phyloP scores from a whole-genome alignment of 208 protist genomes.

The Acanthamoeba royreba region DNA sequence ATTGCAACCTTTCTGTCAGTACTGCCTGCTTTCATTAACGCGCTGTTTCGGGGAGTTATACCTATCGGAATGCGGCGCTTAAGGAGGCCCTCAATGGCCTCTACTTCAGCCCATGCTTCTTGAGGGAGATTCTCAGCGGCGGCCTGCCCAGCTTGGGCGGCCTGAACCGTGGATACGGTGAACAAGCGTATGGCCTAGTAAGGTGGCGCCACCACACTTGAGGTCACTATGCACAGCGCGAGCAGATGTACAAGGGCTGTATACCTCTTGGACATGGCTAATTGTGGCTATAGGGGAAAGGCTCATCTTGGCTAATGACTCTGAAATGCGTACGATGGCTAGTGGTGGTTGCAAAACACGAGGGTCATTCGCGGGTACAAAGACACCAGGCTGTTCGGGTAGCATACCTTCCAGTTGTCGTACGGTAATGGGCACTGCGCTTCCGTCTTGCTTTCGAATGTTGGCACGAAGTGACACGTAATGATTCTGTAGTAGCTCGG shows the following conservation, averaged over 20 bases:
- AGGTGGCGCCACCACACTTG: neutral
- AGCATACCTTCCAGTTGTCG: slow-evolving; percentile 83
- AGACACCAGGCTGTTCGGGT: neutral
- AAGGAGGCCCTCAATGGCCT: neutral
- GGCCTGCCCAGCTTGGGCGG: neutral
- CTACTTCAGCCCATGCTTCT: slow-evolving; percentile 27
- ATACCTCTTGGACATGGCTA: slow-evolving; percentile 19
- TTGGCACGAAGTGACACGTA: slow-evolving; percentile 93
- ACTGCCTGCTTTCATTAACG: neutral
- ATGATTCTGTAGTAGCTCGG: slow-evolving; percentile 90
- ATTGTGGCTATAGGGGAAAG: slow-evolving; percentile 70
- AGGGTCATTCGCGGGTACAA: neutral
- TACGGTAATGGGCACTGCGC: slow-evolving; percentile 90
- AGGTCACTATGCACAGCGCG: neutral
- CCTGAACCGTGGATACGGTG: slow-evolving; percentile 30
- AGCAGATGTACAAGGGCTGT: neutral
- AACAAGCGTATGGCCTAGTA: slow-evolving; percentile 19
- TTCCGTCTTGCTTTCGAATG: slow-evolving; percentile 82
- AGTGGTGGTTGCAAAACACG: slow-evolving; percentile 81
- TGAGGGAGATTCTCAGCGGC: neutral
- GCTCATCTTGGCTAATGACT: slow-evolving; percentile 95
- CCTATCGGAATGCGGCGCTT: slow-evolving; percentile 27
- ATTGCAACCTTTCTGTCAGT: neutral
- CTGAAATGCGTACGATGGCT: slow-evolving; percentile 94
- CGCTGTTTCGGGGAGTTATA: neutral